Percentiles rank a stretch among this genome's conserved stretches.
These are phyloP conservation scores for Hyphodiscus hymeniophilus DNA, from an alignment of 495 filamentous ascomycete genomes.

Conservation along the genomic window DNA sequence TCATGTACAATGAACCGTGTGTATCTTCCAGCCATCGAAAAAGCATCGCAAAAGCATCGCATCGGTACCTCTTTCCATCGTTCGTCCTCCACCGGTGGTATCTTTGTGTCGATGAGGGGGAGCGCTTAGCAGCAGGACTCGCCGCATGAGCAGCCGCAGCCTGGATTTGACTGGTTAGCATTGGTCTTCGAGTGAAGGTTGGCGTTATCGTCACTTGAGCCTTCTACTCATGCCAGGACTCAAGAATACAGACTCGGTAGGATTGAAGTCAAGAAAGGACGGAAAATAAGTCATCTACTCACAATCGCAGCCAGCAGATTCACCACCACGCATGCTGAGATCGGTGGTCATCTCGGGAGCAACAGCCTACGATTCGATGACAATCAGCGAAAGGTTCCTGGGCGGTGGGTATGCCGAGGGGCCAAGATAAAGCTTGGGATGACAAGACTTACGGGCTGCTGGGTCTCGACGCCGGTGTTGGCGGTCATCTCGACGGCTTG, in stretches of 20 bases:
- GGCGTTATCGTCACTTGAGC: too few species aligned
- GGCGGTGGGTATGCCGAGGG: background rate
- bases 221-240: too few species aligned
- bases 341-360: slow-evolving; percentile 14
- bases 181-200: too few species aligned
- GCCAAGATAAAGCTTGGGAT: background rate
- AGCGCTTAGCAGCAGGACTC: slow-evolving; percentile 26
- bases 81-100: too few species aligned
- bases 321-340: slow-evolving; percentile 15
- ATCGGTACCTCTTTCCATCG: too few species aligned
- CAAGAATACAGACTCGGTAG: too few species aligned
- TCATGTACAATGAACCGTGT: too few species aligned
- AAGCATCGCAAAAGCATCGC: too few species aligned
- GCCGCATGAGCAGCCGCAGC: slow-evolving; percentile 15
- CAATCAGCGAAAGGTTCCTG: background rate
- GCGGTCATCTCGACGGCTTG: slow-evolving; percentile 7
- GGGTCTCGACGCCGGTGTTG: slow-evolving; percentile 3
- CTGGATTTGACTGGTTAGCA: too few species aligned
- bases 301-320: slow-evolving; percentile 15
- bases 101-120: slow-evolving; percentile 9
- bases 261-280: too few species aligned
- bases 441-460: slow-evolving; percentile 17
- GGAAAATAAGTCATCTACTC: too few species aligned
- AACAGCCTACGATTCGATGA: slow-evolving; percentile 3
- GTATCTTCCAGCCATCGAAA: too few species aligned